These are phyloP conservation scores for Tuber magnatum DNA, from an alignment of 495 filamentous ascomycete genomes.

Conservation along the genomic window DNA sequence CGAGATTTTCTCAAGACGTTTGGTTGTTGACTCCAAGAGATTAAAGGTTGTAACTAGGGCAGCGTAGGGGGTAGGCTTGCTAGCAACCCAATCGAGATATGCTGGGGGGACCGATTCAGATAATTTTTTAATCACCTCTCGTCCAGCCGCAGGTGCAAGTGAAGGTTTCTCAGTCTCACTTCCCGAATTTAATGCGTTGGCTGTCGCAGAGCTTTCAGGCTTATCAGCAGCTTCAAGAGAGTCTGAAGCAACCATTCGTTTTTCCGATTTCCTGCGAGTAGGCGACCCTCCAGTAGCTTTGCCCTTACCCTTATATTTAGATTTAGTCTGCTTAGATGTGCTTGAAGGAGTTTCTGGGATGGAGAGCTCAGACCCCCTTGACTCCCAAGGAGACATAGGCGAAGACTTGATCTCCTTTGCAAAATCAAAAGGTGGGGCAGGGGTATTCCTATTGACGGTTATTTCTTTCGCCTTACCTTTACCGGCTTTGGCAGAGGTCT, in stretches of 20 bases:
- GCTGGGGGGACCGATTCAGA: not conserved
- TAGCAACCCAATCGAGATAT: conserved; percentile 88
- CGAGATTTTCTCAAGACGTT: conserved; percentile 74
- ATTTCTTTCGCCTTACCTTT: not conserved
- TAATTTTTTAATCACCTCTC: conserved; percentile 1
- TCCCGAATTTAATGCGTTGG: not conserved
- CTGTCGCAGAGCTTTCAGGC: not conserved
- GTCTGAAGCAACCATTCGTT: not conserved
- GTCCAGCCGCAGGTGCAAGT: not conserved
- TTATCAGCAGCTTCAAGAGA: not conserved
- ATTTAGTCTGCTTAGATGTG: not conserved
- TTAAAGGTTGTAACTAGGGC: conserved; percentile 93
- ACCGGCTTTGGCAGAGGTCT: not conserved
- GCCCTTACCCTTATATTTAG: not conserved
- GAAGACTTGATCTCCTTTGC: not conserved
- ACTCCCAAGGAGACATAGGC: not conserved
- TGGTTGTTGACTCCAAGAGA: conserved; percentile 84
- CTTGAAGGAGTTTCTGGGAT: not conserved
- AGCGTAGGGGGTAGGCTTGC: conserved; percentile 85
- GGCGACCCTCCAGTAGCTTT: not conserved
- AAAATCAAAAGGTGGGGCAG: not conserved
- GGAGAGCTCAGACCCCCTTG: not conserved
- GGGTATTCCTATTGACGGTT: not conserved
- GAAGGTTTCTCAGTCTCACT: not conserved
- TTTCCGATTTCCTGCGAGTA: not conserved